Evolutionary conservation across 208 protist species (phyloP).

Genomic region (Blastocrithidia nonstop): DNA sequence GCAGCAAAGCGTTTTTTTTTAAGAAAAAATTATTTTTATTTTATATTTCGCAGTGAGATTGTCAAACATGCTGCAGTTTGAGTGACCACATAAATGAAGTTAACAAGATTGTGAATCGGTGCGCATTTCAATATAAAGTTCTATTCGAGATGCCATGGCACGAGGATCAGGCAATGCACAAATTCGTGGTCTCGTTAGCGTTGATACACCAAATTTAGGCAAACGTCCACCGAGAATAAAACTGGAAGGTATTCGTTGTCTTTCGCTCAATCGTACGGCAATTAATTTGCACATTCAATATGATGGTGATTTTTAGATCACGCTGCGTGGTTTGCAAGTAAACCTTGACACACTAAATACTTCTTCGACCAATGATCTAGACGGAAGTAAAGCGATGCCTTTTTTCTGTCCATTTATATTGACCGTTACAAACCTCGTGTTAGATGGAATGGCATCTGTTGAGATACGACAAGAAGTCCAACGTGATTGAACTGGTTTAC

Average conservation of each 20-base stretch:
- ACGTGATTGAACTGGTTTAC: too few species aligned
- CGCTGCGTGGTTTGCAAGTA: constrained; percentile 60
- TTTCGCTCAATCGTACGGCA: constrained; percentile 62
- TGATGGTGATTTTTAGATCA: constrained; percentile 59
- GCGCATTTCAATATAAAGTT: constrained; percentile 40
- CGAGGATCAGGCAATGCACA: constrained; percentile 40
- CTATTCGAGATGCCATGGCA: constrained; percentile 57
- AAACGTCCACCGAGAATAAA: constrained; percentile 48
- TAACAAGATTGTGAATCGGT: constrained; percentile 45
- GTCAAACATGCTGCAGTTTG: constrained; percentile 70
- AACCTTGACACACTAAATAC: constrained; percentile 72
- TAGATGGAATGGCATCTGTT: constrained; percentile 70
- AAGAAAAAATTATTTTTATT: too few species aligned
- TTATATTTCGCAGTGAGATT: too few species aligned
- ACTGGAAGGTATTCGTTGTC: constrained; percentile 52
- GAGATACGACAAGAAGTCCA: constrained; percentile 69
- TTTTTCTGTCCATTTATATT: constrained; percentile 81
- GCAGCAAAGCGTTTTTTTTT: too few species aligned
- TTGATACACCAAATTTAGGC: constrained; percentile 61
- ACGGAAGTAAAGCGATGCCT: constrained; percentile 53
- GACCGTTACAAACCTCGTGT: constrained; percentile 54
- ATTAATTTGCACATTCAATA: constrained; percentile 76
- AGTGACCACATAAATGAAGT: constrained; percentile 69
- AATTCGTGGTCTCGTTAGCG: constrained; percentile 54
- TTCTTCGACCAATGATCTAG: constrained; percentile 23